Base-by-base conservation (phyloP, 768 basidiomycete genomes). In the Megacollybia marginata region DNA sequence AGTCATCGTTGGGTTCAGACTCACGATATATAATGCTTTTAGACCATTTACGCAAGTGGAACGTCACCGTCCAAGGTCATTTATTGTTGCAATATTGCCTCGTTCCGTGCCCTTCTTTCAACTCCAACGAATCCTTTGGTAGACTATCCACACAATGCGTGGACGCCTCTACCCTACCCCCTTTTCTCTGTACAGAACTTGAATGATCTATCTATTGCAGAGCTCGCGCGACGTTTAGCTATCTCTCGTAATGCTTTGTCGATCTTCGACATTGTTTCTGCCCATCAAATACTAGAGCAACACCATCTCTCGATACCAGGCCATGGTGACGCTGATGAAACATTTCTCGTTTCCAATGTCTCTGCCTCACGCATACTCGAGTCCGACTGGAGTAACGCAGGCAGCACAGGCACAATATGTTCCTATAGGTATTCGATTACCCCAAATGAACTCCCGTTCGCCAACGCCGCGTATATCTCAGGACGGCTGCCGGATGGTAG, bases 341-440 rank as follows among this genome's bases (percentile, higher is more conserved):
- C 65, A 0, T 49, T 74, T 13, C 52, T 63, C 2, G 33, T 73
- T 1, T 71, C 69, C 32, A 71, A 73, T 51, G 68, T 72, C 16
- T 70, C 69, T 20, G 67, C 66, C 7, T 69, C 69, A 11, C 63
- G 68, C 15, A 72, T 71, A 33, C 38, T 72, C 10, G 69, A 72
- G 43, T 50, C 67, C 4, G 69, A 72, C 47, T 72, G 71, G 72
- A 62, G 56, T 12, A 44, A 59, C 2, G 47, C 67, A 4, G 69
- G 71, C 2, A 65, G 60, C 1, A 54, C 53, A 38, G 56, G 58
- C 34, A 73, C 71, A 0, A 18, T 72, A 9, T 73, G 69, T 48
- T 60, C 68, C 6, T 73, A 72, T 48, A 57, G 69, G 5, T 72
- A 71, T 48, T 65, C 68, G 42, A 53, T 68, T 20, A 68, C 68